Evolutionary conservation across 257 asterid genomes (phyloP), one percentile per base, ranked within the genome.

Genomic region (Solanum etuberosum): DNA sequence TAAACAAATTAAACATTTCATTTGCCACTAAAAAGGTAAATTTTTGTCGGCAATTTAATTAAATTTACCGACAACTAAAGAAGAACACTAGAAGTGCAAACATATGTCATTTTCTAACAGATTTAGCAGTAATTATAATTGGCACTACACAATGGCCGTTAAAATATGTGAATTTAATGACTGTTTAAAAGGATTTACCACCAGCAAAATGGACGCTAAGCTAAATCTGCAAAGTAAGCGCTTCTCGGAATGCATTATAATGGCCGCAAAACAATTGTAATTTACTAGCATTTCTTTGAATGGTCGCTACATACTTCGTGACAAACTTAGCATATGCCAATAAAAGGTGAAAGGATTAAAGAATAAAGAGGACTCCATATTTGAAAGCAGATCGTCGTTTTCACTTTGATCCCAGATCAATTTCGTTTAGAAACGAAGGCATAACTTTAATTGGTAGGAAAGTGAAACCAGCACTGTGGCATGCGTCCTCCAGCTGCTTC

Each of bases 381-480:
- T 80, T 18, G 68, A 51, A 81, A 81, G 29, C 63, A 18, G 2
- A 29, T 29, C 85, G 20, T 29, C 1, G 29, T 81, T 29, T 80
- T 90, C 82, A 89, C 65, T 86, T 85, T 82, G 88, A 90, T 27
- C 93, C 89, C 88, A 89, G 83, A 88, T 96, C 98, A 4, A 61
- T 59, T 54, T 90, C 91, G 38, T 51, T 90, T 35, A 97, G 91
- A 85, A 89, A 83, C 51, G 98, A 91, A 7, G 96, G 95, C 92
- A 90, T 88, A 38, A 97, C 91, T 77, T 88, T 87, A 67, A 94
- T 88, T 3, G 92, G 95, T 83, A 92, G 93, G 71, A 94, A 88
- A 54, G 87, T 83, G 88, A 97, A 97, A 80, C 99, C 98, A 63
- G 94, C 94, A 25, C 72, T 87, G 68, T 83, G 88, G 89, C 99